Percentiles rank a stretch among this genome's conserved stretches.
These are phyloP conservation scores for Nicotiana tomentosiformis DNA, from an alignment of 257 asterid genomes.

Conservation along the genomic window DNA sequence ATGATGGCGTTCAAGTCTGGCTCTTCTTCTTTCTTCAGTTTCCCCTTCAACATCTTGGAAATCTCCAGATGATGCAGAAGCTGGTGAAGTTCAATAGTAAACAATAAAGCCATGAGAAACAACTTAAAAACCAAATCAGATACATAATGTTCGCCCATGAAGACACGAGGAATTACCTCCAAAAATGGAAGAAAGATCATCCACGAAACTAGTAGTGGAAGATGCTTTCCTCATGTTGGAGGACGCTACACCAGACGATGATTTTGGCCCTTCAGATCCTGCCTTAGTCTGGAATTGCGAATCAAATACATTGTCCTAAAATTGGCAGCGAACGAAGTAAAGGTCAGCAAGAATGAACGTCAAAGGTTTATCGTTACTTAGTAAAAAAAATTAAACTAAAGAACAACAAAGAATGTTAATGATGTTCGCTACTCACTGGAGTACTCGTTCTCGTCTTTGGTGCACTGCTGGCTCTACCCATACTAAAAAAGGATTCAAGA, in stretches of 20 bases:
- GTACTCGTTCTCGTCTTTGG: constrained; percentile 72
- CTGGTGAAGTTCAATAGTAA: constrained; percentile 35
- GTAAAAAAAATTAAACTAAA: neutral
- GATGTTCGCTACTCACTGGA: constrained; percentile 48
- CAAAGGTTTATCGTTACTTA: neutral
- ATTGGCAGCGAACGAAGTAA: constrained; percentile 15
- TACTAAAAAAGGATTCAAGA: constrained; percentile 79
- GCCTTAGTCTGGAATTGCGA: constrained; percentile 55
- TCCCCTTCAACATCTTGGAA: constrained; percentile 95
- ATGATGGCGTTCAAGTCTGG: constrained; percentile 87
- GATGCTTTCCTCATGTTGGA: constrained; percentile 75
- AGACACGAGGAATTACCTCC: constrained; percentile 46
- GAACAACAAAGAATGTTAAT: neutral
- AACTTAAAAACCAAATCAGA: neutral
- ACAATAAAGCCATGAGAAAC: constrained; percentile 16
- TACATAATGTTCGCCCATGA: neutral
- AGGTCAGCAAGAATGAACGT: neutral
- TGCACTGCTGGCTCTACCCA: constrained; percentile 88
- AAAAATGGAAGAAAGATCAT: constrained; percentile 90
- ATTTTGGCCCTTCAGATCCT: constrained; percentile 64
- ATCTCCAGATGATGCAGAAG: constrained; percentile 68
- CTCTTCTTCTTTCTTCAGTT: constrained; percentile 91
- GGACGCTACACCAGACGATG: constrained; percentile 52
- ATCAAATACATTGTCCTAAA: constrained; percentile 67
- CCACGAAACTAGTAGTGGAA: constrained; percentile 70